Base-by-base conservation (phyloP, 2,329 filamentous ascomycete species). In the Metarhizium anisopliae region DNA sequence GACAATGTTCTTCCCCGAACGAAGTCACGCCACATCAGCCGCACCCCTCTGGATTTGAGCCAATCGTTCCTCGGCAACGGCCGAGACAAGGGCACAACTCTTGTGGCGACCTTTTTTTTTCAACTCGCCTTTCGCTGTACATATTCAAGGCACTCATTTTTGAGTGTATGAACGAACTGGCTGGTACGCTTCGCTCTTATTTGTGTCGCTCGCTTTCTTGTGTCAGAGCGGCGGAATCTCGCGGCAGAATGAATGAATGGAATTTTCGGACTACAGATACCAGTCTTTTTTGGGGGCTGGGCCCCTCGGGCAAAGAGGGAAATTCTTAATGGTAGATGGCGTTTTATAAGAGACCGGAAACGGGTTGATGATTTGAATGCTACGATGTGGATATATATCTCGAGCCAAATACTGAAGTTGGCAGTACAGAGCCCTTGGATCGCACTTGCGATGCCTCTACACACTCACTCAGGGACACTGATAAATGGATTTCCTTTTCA, bases 1-100 rank as follows among this genome's bases (percentile, higher is more conserved):
- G 63, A 71, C 78, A 52, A 79, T 75, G 57, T 83, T 86, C 67
- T 86, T 87, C 66, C 74, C 65, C 11, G 71, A 73, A 47, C 58
- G 65, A 20, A 64, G 53, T 18, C 66, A 69, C 50, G 61, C 65
- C 53, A 65, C 67, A 45, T 64, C 70, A 16, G 59, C 72, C 13
- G 68, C 67, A 18, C 65, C 70, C 13, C 58, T 77, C 54, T 83
- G 80, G 80, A 83, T 83, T 60, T 82, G 63, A 62, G 50, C 42
- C 18, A 20, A 20, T 25, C 42, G 20, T 14, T 40, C 38, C n/a
- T 11, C 16, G 18, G 18, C 43, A 47, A 25, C n/a, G 16, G 8
- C n/a, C 18, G 43, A n/a, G 14, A 6, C 43, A 18, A 4, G 3
- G 43, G n/a, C 16, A 47, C 43, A 47, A 18, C 2, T 38, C 20